Conservation (phyloP, 305 asterid species). For the Rubia balearica region DNA sequence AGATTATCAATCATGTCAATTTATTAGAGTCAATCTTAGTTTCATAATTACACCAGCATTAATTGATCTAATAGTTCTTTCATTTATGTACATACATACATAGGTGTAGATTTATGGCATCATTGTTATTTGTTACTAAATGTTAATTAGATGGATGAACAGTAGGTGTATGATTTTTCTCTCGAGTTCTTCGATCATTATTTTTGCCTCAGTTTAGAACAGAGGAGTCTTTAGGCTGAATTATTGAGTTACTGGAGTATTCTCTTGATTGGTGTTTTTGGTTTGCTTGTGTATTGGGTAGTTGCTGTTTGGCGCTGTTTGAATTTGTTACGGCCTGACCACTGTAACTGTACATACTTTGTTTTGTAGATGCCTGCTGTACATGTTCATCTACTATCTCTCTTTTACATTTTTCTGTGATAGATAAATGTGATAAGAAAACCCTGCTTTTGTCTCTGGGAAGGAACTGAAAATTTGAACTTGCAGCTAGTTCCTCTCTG, state of each 20-base stretch:
- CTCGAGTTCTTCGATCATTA: background rate
- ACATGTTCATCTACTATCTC: background rate
- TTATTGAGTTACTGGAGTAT: background rate
- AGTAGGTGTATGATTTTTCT: background rate
- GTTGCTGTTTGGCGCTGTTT: background rate
- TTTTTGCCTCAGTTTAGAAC: background rate
- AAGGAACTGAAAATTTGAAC: background rate
- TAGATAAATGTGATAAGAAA: background rate
- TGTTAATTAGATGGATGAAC: background rate
- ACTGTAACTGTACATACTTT: background rate
- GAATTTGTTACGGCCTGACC: background rate
- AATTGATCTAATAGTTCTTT: background rate
- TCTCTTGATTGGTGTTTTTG: background rate
- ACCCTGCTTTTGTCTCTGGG: slow-evolving; percentile 2
- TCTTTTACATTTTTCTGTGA: slow-evolving; percentile 1
- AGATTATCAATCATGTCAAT: slow-evolving; percentile 16
- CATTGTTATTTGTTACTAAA: background rate
- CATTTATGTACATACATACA: background rate
- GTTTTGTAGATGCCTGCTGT: background rate
- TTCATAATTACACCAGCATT: background rate
- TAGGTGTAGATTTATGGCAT: background rate
- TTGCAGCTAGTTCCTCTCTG: background rate
- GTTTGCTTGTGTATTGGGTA: background rate
- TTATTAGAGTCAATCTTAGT: slow-evolving; percentile 2
- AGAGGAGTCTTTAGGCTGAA: background rate